These are phyloP conservation scores for Dalechampia spathulata DNA, from an alignment of 441 rosid genomes.

Conservation along the genomic window DNA sequence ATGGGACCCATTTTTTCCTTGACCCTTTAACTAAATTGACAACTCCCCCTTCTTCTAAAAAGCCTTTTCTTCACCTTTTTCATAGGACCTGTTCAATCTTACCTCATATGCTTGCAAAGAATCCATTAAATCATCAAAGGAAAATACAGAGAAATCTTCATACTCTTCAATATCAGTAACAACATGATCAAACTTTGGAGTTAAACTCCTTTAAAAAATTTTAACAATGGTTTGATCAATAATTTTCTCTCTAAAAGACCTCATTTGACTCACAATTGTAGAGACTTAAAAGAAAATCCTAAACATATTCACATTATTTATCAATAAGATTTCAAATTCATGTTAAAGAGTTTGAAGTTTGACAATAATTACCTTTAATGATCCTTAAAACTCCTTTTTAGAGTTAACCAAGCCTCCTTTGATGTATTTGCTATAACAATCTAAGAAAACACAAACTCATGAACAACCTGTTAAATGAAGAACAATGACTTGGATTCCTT, in stretches of 20 bases:
- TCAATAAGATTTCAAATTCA: neutral
- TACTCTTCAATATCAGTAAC: neutral
- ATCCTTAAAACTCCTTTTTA: neutral
- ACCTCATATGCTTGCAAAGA: neutral
- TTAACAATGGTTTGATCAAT: neutral
- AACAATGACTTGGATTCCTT: neutral
- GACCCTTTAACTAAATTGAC: no score
- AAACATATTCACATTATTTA: neutral
- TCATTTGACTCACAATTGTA: neutral
- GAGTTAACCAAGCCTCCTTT: neutral
- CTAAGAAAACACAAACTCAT: neutral
- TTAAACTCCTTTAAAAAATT: neutral
- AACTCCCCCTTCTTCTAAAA: neutral
- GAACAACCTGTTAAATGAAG: neutral
- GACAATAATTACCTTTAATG: neutral
- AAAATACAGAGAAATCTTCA: neutral
- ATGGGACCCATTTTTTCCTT: no score
- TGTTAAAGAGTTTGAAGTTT: neutral
- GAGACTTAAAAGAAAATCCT: neutral
- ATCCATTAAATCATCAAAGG: neutral
- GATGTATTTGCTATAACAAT: neutral
- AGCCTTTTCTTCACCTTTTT: neutral
- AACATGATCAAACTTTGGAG: neutral
- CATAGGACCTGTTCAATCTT: neutral
- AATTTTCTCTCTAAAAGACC: neutral